Evolutionary conservation across 179 eudicot genomes (phyloP).

Genomic region (Heliamphora pulchella): DNA sequence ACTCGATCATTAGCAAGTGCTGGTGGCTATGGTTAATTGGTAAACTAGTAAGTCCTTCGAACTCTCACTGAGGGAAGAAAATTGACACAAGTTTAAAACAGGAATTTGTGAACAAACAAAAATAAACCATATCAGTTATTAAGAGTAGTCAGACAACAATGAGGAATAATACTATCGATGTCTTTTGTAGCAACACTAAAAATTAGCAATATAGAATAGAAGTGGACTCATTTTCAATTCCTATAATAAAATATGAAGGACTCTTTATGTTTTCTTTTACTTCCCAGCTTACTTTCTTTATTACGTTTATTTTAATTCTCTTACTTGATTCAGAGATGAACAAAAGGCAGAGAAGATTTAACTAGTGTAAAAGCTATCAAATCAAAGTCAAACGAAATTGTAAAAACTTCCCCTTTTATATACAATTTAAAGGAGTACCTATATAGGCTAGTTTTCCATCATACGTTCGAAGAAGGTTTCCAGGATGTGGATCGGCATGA

Average conservation of each 20-base stretch:
- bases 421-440: slow-evolving; percentile 38
- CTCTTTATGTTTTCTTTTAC: not conserved
- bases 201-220: not conserved
- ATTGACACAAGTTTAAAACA: not conserved
- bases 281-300: not conserved
- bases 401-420: not conserved
- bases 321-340: not conserved
- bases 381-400: not conserved
- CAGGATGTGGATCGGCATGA: slow-evolving; percentile 99
- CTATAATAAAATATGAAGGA: not conserved
- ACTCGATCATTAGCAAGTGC: not conserved
- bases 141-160: not conserved
- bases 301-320: not conserved
- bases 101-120: not conserved
- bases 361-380: not conserved
- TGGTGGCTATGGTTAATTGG: not conserved
- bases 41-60: not conserved
- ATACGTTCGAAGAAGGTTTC: slow-evolving; percentile 82
- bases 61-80: not conserved
- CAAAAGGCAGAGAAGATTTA: not conserved
- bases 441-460: slow-evolving; percentile 95
- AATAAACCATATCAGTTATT: not conserved
- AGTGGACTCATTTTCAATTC: not conserved
- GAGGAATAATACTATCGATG: not conserved
- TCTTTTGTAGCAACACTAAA: not conserved